These are phyloP conservation scores for Pichia rugopelliculosa DNA, from an alignment of 805 yeast genomes.

Conservation along the genomic window DNA sequence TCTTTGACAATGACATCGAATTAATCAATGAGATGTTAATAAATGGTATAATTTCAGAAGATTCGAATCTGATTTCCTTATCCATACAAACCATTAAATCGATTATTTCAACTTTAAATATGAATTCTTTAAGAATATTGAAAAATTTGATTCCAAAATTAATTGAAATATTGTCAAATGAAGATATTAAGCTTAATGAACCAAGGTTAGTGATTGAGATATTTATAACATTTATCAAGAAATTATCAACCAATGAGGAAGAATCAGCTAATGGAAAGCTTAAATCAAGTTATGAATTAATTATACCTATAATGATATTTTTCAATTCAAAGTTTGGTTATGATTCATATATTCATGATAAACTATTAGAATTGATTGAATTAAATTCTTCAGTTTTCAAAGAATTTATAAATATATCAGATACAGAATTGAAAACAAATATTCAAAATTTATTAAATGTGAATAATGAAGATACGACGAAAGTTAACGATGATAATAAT, in stretches of 20 bases:
- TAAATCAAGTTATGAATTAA: constrained; percentile 24
- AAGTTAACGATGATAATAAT: constrained; percentile 9
- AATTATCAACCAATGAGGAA: constrained; percentile 15
- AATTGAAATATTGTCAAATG: constrained; percentile 22
- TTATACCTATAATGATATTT: constrained; percentile 28
- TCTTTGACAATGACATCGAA: constrained; percentile 33
- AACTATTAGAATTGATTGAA: constrained; percentile 40
- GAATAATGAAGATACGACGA: constrained; percentile 9
- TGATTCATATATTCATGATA: constrained; percentile 37
- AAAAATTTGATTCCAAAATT: constrained; percentile 36
- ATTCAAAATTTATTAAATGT: constrained; percentile 39
- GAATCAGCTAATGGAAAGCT: constrained; percentile 8
- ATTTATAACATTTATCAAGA: constrained; percentile 38
- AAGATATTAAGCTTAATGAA: constrained; percentile 19
- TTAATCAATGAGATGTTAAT: constrained; percentile 29
- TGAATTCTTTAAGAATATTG: neutral
- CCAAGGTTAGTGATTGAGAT: constrained; percentile 42
- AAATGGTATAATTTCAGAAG: constrained; percentile 29
- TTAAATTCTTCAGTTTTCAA: constrained; percentile 44
- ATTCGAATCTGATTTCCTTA: constrained; percentile 29
- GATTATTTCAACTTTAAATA: constrained; percentile 18
- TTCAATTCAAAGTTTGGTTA: constrained; percentile 21
- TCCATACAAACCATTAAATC: constrained; percentile 58
- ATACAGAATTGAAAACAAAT: constrained; percentile 32
- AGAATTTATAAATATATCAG: constrained; percentile 32